Percentiles rank a stretch among this genome's conserved stretches.
phyloP scores from a whole-genome alignment of 23 red algal species.

The Agarophyton chilense region DNA sequence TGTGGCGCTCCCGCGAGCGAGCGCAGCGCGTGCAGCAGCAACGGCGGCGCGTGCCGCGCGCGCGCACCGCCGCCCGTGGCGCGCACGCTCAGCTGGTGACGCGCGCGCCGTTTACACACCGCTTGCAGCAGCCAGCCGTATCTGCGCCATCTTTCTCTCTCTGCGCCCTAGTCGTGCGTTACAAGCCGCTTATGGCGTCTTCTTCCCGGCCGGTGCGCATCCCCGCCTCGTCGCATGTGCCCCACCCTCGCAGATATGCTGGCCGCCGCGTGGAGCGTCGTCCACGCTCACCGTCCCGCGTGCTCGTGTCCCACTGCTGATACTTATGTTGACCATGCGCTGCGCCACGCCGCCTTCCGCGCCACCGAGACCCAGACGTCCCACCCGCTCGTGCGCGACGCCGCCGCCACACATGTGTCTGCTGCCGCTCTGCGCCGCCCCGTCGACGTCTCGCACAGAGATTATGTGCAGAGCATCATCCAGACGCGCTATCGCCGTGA shows the following conservation, averaged over 20 bases:
- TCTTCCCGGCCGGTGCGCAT: too few species aligned
- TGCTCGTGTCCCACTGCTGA: background rate
- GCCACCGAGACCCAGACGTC: background rate
- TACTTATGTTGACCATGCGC: background rate
- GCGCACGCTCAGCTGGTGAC: background rate
- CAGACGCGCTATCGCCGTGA: background rate
- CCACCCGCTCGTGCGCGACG: background rate
- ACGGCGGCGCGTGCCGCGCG: background rate
- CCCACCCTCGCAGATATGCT: background rate
- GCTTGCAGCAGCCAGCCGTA: too few species aligned
- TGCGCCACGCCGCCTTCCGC: background rate
- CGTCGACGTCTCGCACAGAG: background rate
- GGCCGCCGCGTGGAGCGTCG: background rate
- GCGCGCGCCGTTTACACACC: too few species aligned
- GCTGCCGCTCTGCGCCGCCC: too few species aligned
- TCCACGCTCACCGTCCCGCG: background rate
- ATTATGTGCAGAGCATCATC: background rate
- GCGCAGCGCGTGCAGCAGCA: background rate
- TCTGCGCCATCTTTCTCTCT: too few species aligned
- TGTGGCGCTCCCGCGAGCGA: background rate
- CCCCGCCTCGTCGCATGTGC: too few species aligned
- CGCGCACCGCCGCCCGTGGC: background rate
- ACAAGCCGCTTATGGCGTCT: too few species aligned
- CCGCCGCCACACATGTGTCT: background rate
- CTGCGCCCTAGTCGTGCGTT: too few species aligned